phyloP scores from a whole-genome alignment of 495 filamentous ascomycete genomes.

The Podospora pseudopauciseta region DNA sequence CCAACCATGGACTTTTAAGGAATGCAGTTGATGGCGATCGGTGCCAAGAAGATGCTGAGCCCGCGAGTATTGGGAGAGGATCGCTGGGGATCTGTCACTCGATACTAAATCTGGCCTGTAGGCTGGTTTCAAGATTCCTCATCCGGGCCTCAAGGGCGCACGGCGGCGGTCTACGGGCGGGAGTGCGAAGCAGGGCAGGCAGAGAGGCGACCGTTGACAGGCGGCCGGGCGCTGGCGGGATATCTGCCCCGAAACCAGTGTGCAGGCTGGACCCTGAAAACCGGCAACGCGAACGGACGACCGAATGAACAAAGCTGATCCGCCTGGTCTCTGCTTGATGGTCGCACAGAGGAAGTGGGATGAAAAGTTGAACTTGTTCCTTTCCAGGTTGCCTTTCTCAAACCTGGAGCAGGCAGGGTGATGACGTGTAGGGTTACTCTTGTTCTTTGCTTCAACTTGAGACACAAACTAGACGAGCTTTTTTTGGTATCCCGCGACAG shows the following conservation, averaged over 20 bases:
- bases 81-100: neutral
- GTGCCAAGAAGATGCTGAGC: constrained; percentile 16
- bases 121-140: constrained; percentile 11
- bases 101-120: neutral
- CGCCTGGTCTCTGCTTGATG: neutral
- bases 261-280: neutral
- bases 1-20: neutral
- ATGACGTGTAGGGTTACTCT: neutral
- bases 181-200: constrained; percentile 4
- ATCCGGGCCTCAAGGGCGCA: neutral
- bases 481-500: neutral
- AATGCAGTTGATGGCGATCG: constrained; percentile 15
- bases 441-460: neutral
- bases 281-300: neutral
- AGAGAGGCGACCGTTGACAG: neutral
- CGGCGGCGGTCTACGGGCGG: neutral
- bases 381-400: no score
- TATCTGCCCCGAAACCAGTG: neutral
- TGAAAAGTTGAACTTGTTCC: neutral
- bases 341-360: neutral
- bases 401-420: neutral
- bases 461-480: neutral
- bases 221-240: neutral
- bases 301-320: neutral
- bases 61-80: neutral